Evolutionary conservation across 148 eudicot species (phyloP), one percentile per base, ranked within the genome.

Genomic region (Rhododendron kiyosumense): DNA sequence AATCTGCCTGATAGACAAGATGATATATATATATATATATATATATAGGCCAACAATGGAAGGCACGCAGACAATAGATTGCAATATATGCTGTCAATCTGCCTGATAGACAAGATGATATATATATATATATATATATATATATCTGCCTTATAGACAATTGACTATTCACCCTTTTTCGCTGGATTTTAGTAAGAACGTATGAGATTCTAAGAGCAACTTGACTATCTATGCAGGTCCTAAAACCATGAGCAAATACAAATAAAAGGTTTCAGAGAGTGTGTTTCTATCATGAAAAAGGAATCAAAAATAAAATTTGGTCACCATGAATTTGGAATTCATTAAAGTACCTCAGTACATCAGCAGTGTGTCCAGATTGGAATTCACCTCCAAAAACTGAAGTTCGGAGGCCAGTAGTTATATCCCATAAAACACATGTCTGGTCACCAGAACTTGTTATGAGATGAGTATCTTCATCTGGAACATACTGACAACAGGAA

Each of bases 361-460:
- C 99, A 87, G 93, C 93, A 87, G 96, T 95, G 88, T 95, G 99
- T 46, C 99, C 99, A 81, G 96, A 97, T 83, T 95, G 99, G 90
- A 93, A 95, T 92, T 97, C 99, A 82, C 99, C 99, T 85, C 99
- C 99, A 88, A 97, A 97, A 24, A 97, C 99, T 79, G 99, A 95
- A 34, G 99, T 93, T 85, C 98, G 90, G 45, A 97, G 92, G 38
- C 99, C 99, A 12, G 99, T 97, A 79, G 96, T 94, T 71, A 95
- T 91, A 91, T 97, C 99, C 99, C 99, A 97, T 83, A 97, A 91
- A 63, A 94, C 92, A 89, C 99, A 97, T 30, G 99, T 97, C 85
- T 93, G 96, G 84, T 97, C 99, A 84, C 99, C 99, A 45, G 99
- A 97, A 83, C 98, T 90, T 79, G 99, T 97, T 87, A 97, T 92